Percentiles rank a stretch among this genome's conserved stretches.
Evolutionary conservation across 2,329 filamentous ascomycete genomes (phyloP).

Genomic region (Cladosporium velox): DNA sequence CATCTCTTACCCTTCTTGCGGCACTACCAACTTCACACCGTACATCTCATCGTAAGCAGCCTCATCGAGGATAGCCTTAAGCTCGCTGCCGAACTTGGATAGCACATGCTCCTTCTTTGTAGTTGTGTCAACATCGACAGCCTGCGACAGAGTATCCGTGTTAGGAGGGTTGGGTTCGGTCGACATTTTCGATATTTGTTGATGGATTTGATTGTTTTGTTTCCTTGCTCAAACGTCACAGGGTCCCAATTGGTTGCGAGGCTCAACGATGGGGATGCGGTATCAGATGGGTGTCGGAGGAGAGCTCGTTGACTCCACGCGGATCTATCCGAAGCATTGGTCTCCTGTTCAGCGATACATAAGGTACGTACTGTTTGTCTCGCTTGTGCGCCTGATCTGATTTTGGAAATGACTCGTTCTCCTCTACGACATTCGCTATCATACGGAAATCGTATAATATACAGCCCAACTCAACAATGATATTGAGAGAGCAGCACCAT

Average conservation of each 20-base stretch:
- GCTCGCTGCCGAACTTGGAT: conserved; percentile 54
- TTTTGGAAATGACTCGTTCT: too few species aligned
- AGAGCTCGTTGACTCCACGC: background rate
- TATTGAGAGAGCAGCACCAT: too few species aligned
- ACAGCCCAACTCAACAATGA: too few species aligned
- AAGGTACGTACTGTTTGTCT: too few species aligned
- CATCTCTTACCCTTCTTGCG: conserved; percentile 28
- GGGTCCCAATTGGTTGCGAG: background rate
- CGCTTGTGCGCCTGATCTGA: too few species aligned
- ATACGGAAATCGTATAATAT: too few species aligned
- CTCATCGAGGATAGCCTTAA: conserved; percentile 60
- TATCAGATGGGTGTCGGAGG: background rate
- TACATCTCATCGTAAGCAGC: conserved; percentile 77
- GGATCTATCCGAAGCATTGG: background rate
- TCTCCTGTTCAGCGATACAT: background rate
- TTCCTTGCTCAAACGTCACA: conserved; percentile 7
- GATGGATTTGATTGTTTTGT: background rate
- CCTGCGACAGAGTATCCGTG: background rate
- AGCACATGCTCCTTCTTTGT: conserved; percentile 30
- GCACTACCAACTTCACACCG: conserved; percentile 66
- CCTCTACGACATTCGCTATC: too few species aligned
- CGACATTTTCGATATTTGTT: conserved; percentile 4
- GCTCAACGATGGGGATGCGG: background rate
- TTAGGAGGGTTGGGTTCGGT: background rate
- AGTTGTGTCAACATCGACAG: conserved; percentile 12